Evolutionary conservation across 2,329 filamentous ascomycete genomes (phyloP), one percentile per base, ranked within the genome.

Genomic region (Thelonectria olida): DNA sequence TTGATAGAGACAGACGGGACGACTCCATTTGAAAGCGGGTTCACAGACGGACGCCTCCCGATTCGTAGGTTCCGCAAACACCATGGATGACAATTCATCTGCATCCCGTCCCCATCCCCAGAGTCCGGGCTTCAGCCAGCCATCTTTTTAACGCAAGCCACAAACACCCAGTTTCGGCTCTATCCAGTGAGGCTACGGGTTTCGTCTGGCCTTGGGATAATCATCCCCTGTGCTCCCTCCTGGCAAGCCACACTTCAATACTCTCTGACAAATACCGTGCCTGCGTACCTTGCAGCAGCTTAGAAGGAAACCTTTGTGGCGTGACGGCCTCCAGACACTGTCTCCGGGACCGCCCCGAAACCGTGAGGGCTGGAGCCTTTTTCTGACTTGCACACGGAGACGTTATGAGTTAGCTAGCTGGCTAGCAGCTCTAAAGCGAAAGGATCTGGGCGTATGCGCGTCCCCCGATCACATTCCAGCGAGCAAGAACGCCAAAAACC

Each of bases 61-160:
- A 54, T 60, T 60, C 57, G 57, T 48, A 54, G 51, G 51, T 54
- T 54, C 51, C 57, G 50, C 38, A 44, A 49, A 23, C 44, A n/a
- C 45, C 17, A 45, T 50, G 44, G 38, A 54, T 60, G 49, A 13
- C 36, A 31, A 15, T 51, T 60, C 51, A 54, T 58, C 56, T 58
- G 34, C 41, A 52, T 34, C 20, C 19, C 56, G 15, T 34, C 31
- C 15, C 31, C 31, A 34, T 34, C 31, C 31, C 31, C 31, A 34
- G 31, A 34, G n/a, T n/a, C 56, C 22, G 23, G 31, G 17, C 19
- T 6, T 60, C 51, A 60, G 51, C 57, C 51, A 60, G 57, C 44
- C 57, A 25, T 9, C 5, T 7, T 22, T 36, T 22, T n/a, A 10
- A 44, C 47, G 38, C 20, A 34, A 17, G 39, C 42, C 7, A 20